These are phyloP conservation scores for Phaeolepiota aurea DNA, from an alignment of 768 basidiomycete genomes.

Conservation along the genomic window DNA sequence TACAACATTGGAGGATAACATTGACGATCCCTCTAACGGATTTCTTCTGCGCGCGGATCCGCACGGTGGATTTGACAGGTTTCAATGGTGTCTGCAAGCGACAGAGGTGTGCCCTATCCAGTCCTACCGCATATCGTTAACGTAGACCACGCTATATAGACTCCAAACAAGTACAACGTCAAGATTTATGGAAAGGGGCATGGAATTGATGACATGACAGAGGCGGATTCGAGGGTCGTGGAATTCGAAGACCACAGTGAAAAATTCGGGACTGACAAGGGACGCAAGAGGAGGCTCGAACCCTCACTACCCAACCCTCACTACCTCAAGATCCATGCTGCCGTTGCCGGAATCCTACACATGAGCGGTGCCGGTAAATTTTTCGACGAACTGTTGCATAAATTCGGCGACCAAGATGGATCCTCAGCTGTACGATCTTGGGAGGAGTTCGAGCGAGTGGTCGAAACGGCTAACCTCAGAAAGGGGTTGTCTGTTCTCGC, in stretches of 20 bases:
- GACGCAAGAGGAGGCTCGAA: neutral
- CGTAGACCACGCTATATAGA: no score
- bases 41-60: neutral
- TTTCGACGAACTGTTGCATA: neutral
- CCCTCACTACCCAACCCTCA: neutral
- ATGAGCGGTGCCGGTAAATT: slow-evolving; percentile 1
- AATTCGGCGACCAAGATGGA: neutral
- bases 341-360: neutral
- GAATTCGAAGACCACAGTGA: neutral
- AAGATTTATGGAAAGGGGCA: neutral
- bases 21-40: neutral
- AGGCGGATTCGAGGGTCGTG: neutral
- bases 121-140: no score
- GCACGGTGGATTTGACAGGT: neutral
- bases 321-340: neutral
- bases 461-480: no score
- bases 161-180: no score
- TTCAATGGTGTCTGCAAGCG: neutral
- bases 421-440: neutral
- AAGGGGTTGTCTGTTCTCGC: no score
- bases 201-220: neutral
- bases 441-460: no score
- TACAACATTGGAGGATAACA: neutral
- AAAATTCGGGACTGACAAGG: neutral
- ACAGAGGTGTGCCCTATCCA: no score